A percentile compares a stretch with the other conserved stretches of the same genome.
phyloP scores from a whole-genome alignment of 129 eudicot genomes.

The Daucus carota region DNA sequence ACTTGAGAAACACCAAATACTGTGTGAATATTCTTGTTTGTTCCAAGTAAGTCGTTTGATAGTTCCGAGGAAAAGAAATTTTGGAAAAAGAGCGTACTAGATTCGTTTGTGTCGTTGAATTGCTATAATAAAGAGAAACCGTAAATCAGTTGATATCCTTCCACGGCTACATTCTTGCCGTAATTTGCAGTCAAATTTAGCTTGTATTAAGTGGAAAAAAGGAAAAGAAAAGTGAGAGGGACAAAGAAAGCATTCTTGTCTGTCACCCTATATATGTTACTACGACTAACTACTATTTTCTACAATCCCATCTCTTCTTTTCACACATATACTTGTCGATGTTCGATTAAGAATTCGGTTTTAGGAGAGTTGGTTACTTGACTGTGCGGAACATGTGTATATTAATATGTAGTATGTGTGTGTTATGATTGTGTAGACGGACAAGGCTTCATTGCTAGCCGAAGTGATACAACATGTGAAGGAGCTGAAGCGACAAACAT shows the following conservation, averaged over 20 bases:
- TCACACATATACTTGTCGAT: too few relatives aligned
- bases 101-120: conserved; percentile 30
- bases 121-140: conserved; percentile 69
- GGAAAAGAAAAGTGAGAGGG: conserved; percentile 19
- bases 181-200: conserved; percentile 35
- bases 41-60: conserved; percentile 15
- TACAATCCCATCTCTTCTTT: not conserved
- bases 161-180: conserved; percentile 53
- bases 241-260: conserved; percentile 60
- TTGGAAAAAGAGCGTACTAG: not conserved
- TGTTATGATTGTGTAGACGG: not conserved
- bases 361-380: too few relatives aligned
- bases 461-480: conserved; percentile 5
- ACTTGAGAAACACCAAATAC: not conserved
- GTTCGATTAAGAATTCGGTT: too few relatives aligned
- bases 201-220: not conserved
- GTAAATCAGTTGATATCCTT: conserved; percentile 48
- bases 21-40: conserved; percentile 4
- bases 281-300: not conserved
- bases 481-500: conserved; percentile 84
- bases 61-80: conserved; percentile 34
- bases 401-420: too few relatives aligned
- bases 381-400: too few relatives aligned
- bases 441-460: not conserved
- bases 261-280: conserved; percentile 17